Conservation (phyloP, 257 asterid species). For the Thymus quinquecostatus region DNA sequence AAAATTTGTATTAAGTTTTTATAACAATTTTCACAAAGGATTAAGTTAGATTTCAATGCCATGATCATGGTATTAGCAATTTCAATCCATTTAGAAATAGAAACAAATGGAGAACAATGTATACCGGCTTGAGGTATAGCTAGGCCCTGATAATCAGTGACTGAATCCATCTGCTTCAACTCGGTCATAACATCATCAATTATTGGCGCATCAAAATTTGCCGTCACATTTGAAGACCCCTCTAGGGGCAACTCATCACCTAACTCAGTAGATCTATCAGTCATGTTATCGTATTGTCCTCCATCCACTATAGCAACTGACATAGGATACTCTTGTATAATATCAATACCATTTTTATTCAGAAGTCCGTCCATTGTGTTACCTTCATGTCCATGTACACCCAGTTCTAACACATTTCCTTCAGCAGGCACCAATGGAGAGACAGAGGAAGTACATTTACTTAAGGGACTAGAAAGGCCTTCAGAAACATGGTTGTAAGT, state of each 20-base stretch:
- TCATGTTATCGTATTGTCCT: constrained; percentile 35
- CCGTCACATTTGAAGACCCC: constrained; percentile 33
- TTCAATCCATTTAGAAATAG: neutral
- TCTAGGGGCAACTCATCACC: constrained; percentile 29
- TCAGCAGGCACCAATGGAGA: constrained; percentile 30
- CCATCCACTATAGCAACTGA: constrained; percentile 30
- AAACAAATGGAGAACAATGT: constrained; percentile 25
- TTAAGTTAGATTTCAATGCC: neutral
- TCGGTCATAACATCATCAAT: constrained; percentile 35
- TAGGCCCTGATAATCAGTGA: constrained; percentile 29
- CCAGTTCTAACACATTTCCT: constrained; percentile 34
- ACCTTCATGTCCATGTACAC: constrained; percentile 32
- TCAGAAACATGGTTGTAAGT: constrained; percentile 20
- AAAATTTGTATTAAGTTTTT: neutral
- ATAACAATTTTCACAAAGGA: neutral
- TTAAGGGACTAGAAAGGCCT: constrained; percentile 39
- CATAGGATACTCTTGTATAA: constrained; percentile 25
- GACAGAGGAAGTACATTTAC: constrained; percentile 25
- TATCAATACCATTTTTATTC: constrained; percentile 26
- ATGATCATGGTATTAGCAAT: neutral
- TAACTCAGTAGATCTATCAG: constrained; percentile 23
- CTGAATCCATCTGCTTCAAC: constrained; percentile 30
- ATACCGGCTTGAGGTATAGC: constrained; percentile 54
- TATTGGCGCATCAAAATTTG: constrained; percentile 36
- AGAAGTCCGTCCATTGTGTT: constrained; percentile 28